A percentile compares a stretch with the other conserved stretches of the same genome.
Conservation (phyloP, 208 protist species). For the Strigomonas culicis region DNA sequence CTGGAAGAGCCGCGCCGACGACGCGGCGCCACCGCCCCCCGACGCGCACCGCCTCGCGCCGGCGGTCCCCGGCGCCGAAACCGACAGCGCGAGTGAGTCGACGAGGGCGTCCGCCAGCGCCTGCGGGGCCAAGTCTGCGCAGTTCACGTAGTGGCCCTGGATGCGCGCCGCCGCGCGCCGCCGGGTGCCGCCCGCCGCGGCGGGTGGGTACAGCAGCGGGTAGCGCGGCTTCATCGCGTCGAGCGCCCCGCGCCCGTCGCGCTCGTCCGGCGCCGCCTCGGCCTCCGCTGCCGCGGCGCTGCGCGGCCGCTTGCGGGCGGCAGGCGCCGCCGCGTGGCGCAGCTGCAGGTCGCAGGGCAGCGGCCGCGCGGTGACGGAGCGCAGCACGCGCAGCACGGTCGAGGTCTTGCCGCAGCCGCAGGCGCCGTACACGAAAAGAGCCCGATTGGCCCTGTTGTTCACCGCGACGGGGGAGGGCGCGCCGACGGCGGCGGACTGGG, state of each 20-base stretch:
- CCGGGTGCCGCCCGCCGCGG: not conserved
- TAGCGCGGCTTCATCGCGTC: slow-evolving; percentile 16
- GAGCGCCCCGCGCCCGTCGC: not conserved
- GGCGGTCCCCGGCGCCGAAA: too few species aligned
- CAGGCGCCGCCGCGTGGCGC: not conserved
- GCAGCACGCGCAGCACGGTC: slow-evolving; percentile 66
- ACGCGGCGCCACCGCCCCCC: too few species aligned
- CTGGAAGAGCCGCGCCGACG: not conserved
- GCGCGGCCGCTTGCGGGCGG: not conserved
- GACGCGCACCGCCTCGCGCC: too few species aligned
- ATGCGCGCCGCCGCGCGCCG: slow-evolving; percentile 15
- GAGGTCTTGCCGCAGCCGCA: slow-evolving; percentile 85
- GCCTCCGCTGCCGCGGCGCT: not conserved
- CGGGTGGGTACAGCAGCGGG: slow-evolving; percentile 20
- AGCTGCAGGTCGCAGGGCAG: slow-evolving; percentile 46
- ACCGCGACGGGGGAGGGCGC: too few species aligned
- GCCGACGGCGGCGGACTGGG: too few species aligned
- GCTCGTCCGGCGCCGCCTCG: not conserved
- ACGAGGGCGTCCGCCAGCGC: slow-evolving; percentile 41
- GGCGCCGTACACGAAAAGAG: slow-evolving; percentile 80
- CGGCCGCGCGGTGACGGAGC: slow-evolving; percentile 38
- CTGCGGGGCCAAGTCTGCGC: slow-evolving; percentile 51
- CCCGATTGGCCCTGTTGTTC: slow-evolving; percentile 27
- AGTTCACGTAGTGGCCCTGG: slow-evolving; percentile 81
- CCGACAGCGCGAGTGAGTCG: slow-evolving; percentile 22